Base-by-base conservation (phyloP, 1,284 basidiomycete genomes). In the Neolentinus lepideus region DNA sequence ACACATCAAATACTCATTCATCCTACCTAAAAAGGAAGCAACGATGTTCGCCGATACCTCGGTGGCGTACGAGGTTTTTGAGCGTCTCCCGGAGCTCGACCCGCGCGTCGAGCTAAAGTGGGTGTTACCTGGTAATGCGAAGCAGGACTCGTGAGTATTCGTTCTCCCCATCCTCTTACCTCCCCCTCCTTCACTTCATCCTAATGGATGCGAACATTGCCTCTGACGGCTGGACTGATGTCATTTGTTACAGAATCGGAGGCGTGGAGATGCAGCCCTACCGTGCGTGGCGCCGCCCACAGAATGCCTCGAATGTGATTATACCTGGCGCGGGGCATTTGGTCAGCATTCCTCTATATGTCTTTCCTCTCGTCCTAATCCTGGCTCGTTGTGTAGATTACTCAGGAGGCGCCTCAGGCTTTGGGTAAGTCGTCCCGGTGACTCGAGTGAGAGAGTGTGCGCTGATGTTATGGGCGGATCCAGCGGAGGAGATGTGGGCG, bases 31-130 rank as follows among this genome's bases (percentile, higher is more conserved):
- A n/a, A n/a, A 73, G 62, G 86, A 88, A 69, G 81, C 76, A 1
- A 66, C 79, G 2, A 71, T 75, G 14, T 87, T 87, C 62, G 62
- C 71, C 0, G 83, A 84, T 54, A 63, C 60, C 3, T 52, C 64
- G 19, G 65, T 72, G 0, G 54, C 72, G 6, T 67, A 61, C 33
- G 81, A 85, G 63, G 73, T 73, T 4, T 77, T 77, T 64, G 68
- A 82, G 54, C 65, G 75, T 2, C 63, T 77, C 25, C 63, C 69
- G 10, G 58, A 60, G 22, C 62, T 88, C 47, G 80, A 83, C 53
- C 64, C 72, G 45, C 63, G 68, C 36, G 75, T 88, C 51, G 67
- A 71, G 24, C 59, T 88, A 48, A 69, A 72, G 48, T 89, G 80
- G 79, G 64, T 85, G 24, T 68, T 88, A 58, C 83, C 85, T 6